These are phyloP conservation scores for Aspergillus fumigatus DNA, from an alignment of 2,329 filamentous ascomycete species.

Conservation along the genomic window DNA sequence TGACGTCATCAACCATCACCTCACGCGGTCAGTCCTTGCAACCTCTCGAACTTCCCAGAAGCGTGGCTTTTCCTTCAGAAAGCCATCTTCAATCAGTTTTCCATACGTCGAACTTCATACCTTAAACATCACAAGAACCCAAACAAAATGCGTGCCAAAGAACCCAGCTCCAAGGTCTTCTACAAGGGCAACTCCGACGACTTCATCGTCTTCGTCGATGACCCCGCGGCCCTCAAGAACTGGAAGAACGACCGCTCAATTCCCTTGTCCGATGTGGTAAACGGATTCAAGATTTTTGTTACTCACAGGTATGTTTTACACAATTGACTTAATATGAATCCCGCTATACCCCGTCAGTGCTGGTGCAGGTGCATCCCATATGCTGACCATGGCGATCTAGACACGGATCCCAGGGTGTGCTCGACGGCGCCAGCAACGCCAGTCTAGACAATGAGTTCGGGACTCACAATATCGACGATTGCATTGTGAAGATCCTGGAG, in stretches of 20 bases:
- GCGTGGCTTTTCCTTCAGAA: not conserved
- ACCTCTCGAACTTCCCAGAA: not conserved
- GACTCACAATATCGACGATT: conserved; percentile 71
- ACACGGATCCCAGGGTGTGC: conserved; percentile 77
- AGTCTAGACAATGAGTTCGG: conserved; percentile 83
- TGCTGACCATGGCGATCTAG: conserved; percentile 29
- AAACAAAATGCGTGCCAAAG: conserved; percentile 67
- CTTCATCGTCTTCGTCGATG: conserved; percentile 56
- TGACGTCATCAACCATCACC: conserved; percentile 19
- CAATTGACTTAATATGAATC: not conserved
- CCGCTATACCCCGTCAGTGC: not conserved
- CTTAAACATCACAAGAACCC: conserved; percentile 2
- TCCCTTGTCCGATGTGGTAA: conserved; percentile 79
- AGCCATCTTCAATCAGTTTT: not conserved
- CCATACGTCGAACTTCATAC: conserved; percentile 6
- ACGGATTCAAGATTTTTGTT: conserved; percentile 81
- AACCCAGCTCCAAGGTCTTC: conserved; percentile 70
- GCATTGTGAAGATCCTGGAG: conserved; percentile 75
- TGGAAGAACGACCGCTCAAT: conserved; percentile 78
- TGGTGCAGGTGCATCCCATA: not conserved
- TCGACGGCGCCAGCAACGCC: conserved; percentile 70
- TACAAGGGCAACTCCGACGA: conserved; percentile 71
- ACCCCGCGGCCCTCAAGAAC: conserved; percentile 61
- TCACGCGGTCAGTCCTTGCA: not conserved
- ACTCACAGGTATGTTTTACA: conserved; percentile 71